Percentiles rank a stretch among this genome's conserved stretches.
phyloP scores from a whole-genome alignment of 176 grass and related monocot species.

The Rhynchospora pubera region DNA sequence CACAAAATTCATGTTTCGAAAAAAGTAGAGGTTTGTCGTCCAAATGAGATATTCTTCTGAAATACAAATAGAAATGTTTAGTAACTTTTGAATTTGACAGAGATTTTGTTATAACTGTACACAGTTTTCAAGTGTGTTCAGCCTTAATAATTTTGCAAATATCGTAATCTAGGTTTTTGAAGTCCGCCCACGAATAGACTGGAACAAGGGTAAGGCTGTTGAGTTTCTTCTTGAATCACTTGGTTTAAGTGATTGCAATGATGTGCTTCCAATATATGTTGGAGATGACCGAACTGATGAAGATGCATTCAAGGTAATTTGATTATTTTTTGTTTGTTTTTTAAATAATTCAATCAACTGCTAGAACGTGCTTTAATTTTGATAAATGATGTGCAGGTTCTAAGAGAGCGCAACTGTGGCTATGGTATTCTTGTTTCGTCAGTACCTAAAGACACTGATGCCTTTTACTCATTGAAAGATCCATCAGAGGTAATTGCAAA shows the following conservation, averaged over 20 bases:
- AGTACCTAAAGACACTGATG: conserved; percentile 72
- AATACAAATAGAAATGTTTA: not conserved
- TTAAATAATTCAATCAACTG: not conserved
- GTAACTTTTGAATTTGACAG: not conserved
- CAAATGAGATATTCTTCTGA: not conserved
- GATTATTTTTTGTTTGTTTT: not conserved
- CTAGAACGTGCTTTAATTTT: not conserved
- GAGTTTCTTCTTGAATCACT: conserved; percentile 93
- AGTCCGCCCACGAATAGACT: conserved; percentile 85
- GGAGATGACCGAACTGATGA: conserved; percentile 96
- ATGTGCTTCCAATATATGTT: conserved; percentile 85
- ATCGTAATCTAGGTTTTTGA: conserved; percentile 72
- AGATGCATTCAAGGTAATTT: conserved; percentile 89
- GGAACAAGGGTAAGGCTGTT: conserved; percentile 98
- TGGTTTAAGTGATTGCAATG: conserved; percentile 39
- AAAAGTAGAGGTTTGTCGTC: not conserved
- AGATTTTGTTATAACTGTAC: not conserved
- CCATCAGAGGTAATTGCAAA: conserved; percentile 59
- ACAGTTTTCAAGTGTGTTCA: not conserved
- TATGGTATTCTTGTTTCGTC: conserved; percentile 91
- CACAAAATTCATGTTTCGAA: not conserved
- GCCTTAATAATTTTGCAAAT: not conserved
- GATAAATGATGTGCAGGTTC: conserved; percentile 35
- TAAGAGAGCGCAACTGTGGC: conserved; percentile 55
- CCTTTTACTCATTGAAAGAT: conserved; percentile 78